Conservation (phyloP, 2,329 filamentous ascomycete species). For the Fusarium bulbicola region DNA sequence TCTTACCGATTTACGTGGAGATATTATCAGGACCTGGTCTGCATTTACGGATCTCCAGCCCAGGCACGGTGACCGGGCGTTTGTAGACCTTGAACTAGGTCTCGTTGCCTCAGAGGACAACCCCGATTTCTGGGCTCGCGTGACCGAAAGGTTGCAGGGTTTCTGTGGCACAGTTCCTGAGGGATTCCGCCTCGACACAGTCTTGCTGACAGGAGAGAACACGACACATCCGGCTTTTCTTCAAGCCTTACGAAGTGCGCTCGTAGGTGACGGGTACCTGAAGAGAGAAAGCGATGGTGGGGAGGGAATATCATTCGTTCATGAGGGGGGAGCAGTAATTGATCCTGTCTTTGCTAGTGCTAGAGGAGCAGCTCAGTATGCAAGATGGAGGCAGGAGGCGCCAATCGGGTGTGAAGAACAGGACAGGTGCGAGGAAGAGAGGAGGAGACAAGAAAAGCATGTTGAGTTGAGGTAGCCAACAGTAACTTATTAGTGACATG, state of each 20-base stretch:
- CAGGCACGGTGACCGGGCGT: neutral
- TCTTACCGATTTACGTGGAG: neutral
- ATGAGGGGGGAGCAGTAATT: neutral
- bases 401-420: neutral
- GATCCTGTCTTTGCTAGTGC: neutral
- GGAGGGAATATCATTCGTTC: fast-evolving
- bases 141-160: neutral
- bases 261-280: neutral
- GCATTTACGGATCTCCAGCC: neutral
- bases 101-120: neutral
- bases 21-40: neutral
- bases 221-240: slow-evolving; percentile 9
- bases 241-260: neutral
- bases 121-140: neutral
- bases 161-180: neutral
- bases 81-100: neutral
- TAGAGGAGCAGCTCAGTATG: neutral
- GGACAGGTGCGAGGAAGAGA: neutral
- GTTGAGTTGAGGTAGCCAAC: neutral
- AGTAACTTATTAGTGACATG: neutral
- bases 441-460: neutral
- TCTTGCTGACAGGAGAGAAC: slow-evolving; percentile 11
- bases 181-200: neutral
- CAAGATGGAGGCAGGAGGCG: neutral
- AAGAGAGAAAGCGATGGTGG: neutral